Conservation (phyloP, 2,329 filamentous ascomycete species). For the Metarhizium sp. region DNA sequence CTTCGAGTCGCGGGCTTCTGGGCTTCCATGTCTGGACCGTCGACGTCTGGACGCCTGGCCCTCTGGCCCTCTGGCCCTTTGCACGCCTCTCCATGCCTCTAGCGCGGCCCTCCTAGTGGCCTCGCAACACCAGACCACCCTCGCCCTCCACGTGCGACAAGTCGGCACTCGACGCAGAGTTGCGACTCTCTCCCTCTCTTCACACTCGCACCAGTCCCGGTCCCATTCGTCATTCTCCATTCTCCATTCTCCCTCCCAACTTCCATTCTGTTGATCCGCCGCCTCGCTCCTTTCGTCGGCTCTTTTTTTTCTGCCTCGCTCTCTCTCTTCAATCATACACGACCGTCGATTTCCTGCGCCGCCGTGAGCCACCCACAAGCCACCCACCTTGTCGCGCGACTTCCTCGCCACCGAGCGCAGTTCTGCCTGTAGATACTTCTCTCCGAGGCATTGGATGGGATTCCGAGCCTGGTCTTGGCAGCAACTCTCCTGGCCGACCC, state of each 20-base stretch:
- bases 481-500: neutral
- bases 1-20: neutral
- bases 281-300: neutral
- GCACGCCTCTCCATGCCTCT: neutral
- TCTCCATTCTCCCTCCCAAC: neutral
- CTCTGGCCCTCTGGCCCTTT: no score
- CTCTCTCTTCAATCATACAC: neutral
- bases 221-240: neutral
- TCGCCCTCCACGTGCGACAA: neutral
- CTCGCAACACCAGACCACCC: constrained; percentile 2
- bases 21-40: no score
- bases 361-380: neutral
- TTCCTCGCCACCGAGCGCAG: constrained; percentile 2
- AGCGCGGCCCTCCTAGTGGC: neutral
- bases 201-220: neutral
- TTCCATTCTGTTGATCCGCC: neutral
- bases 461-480: neutral
- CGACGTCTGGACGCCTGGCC: no score
- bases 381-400: neutral
- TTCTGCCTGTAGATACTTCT: neutral
- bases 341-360: neutral
- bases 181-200: neutral
- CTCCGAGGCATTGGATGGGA: neutral
- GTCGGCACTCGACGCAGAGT: neutral
- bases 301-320: no score